Evolutionary conservation across 2,329 filamentous ascomycete species (phyloP), one percentile per base, ranked within the genome.

Genomic region (Purpureocillium lavendulum): DNA sequence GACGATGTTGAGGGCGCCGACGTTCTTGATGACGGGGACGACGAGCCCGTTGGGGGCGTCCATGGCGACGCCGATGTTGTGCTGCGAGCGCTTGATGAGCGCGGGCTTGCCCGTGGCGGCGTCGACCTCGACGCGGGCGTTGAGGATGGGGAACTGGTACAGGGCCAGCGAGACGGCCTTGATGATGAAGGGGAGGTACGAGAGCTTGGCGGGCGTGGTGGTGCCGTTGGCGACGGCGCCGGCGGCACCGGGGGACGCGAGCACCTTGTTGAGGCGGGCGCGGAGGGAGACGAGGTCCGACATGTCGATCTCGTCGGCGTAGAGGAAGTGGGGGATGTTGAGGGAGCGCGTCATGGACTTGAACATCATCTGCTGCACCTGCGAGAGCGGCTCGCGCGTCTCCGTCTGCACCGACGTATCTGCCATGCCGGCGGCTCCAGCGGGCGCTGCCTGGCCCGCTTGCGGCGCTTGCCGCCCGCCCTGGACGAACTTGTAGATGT

Each of bases 61-160:
- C 75, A 98, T 92, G 41, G 92, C 92, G 28, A 98, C 74, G 44
- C 92, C 92, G 45, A 98, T 90, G 63, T 98, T 94, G 71, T 98
- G 92, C 54, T 85, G 81, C 39, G 78, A 77, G 41, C 89, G 84
- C 67, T 87, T 78, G 40, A 89, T 68, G 4, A 98, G 71, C 28
- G 75, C 74, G 0, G 90, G 88, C 54, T 86, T 90, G 39, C 67
- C 66, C 7, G 71, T 67, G 43, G 61, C 57, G 14, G 63, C 44
- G 42, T 72, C 67, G 32, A 67, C 45, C 51, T 96, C 87, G 17
- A 98, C 77, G 42, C 86, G 79, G 4, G 89, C 80, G 58, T 98
- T 98, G 45, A 98, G 79, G 30, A 92, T 71, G 1, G 92, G 90
- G 60, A 87, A 90, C 44, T 84, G 75, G 54, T 82, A 73, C 3